phyloP scores from a whole-genome alignment of 2,329 filamentous ascomycete species.

The Podosphaera xanthii region DNA sequence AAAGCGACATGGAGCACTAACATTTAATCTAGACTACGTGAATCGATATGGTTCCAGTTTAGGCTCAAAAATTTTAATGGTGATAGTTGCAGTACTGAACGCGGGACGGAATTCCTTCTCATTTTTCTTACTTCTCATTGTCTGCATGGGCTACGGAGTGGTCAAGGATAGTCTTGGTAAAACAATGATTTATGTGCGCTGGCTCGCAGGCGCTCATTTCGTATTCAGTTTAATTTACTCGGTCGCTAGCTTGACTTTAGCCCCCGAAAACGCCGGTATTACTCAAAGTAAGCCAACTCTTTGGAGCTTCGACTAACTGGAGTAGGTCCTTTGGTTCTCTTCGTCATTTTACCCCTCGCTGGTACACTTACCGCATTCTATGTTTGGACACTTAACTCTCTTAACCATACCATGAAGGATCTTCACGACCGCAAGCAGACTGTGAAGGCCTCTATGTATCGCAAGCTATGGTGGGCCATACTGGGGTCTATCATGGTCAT shows the following conservation, averaged over 20 bases:
- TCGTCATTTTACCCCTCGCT: conserved; percentile 81
- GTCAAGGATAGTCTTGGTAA: conserved; percentile 82
- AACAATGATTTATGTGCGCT: conserved; percentile 84
- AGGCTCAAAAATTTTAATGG: conserved; percentile 64
- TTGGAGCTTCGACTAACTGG: conserved; percentile 1
- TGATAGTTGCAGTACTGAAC: conserved; percentile 80
- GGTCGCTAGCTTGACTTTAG: conserved; percentile 68
- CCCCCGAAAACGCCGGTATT: conserved; percentile 59
- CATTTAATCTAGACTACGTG: conserved; percentile 44
- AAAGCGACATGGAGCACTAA: neutral
- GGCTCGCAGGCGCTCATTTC: conserved; percentile 80
- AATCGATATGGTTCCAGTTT: conserved; percentile 73
- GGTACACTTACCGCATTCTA: conserved; percentile 91
- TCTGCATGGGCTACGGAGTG: conserved; percentile 98
- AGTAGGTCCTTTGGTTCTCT: conserved; percentile 60
- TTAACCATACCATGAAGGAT: conserved; percentile 89
- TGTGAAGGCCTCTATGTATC: conserved; percentile 88
- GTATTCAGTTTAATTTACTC: conserved; percentile 87
- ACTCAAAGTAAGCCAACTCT: conserved; percentile 1
- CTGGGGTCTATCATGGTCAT: conserved; percentile 80
- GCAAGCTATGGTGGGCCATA: conserved; percentile 96
- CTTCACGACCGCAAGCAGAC: conserved; percentile 85
- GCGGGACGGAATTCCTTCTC: conserved; percentile 92
- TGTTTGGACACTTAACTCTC: conserved; percentile 91
- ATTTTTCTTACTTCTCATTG: conserved; percentile 91